Conservation (phyloP, 108 stramenopile genomes). For the Nitzschia sp. region DNA sequence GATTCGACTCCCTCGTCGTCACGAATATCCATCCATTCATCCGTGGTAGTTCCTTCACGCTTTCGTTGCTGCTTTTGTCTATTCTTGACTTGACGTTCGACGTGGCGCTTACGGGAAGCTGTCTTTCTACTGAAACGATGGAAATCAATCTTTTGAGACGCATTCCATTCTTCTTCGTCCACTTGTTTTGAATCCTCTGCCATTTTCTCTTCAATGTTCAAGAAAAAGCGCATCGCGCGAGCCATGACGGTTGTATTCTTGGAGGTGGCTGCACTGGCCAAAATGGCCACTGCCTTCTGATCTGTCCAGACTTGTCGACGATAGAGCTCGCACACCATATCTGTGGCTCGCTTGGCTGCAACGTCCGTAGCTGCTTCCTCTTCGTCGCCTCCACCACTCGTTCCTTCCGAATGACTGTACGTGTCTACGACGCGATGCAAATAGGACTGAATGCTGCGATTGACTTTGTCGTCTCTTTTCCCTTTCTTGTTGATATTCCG, state of each 20-base stretch:
- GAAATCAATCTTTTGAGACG: slow-evolving; percentile 63
- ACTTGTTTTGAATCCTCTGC: slow-evolving; percentile 77
- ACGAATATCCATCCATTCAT: slow-evolving; percentile 56
- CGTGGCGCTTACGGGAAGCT: slow-evolving; percentile 42
- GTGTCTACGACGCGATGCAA: slow-evolving; percentile 75
- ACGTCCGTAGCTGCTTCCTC: slow-evolving; percentile 63
- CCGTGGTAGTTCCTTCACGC: slow-evolving; percentile 43
- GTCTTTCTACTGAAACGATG: slow-evolving; percentile 86
- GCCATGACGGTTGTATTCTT: slow-evolving; percentile 61
- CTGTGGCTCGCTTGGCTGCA: slow-evolving; percentile 86
- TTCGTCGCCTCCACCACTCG: slow-evolving; percentile 27
- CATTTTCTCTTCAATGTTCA: slow-evolving; percentile 94
- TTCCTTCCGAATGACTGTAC: slow-evolving; percentile 15
- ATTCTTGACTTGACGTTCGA: slow-evolving; percentile 64
- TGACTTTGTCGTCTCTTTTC: slow-evolving; percentile 76
- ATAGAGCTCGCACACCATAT: slow-evolving; percentile 94
- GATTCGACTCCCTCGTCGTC: slow-evolving; percentile 68
- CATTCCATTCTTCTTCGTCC: slow-evolving; percentile 75
- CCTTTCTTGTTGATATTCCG: slow-evolving; percentile 89
- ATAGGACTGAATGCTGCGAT: slow-evolving; percentile 80
- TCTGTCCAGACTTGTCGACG: slow-evolving; percentile 96
- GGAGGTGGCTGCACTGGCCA: slow-evolving; percentile 76
- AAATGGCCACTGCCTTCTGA: slow-evolving; percentile 90
- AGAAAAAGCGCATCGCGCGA: slow-evolving; percentile 93
- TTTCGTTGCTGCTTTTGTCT: slow-evolving; percentile 64